These are phyloP conservation scores for Gypsophila paniculata DNA, from an alignment of 179 eudicot species.

Conservation along the genomic window DNA sequence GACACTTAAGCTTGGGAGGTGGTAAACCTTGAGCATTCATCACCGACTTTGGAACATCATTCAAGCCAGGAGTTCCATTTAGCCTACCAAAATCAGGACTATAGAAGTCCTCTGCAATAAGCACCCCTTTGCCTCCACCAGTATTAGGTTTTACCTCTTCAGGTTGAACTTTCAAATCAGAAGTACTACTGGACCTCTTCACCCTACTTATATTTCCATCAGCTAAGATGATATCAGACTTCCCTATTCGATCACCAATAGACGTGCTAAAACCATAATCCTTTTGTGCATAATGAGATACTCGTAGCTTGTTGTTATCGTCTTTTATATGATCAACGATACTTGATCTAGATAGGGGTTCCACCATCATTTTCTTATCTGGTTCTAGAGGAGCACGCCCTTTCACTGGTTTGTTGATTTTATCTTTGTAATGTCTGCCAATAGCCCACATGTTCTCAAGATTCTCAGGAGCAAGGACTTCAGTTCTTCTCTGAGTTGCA, in stretches of 20 bases:
- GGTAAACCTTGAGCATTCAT: slow-evolving; percentile 49
- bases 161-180: slow-evolving; percentile 50
- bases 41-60: slow-evolving; percentile 40
- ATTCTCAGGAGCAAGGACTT: slow-evolving; percentile 95
- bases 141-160: slow-evolving; percentile 31
- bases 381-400: slow-evolving; percentile 32
- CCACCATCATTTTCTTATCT: slow-evolving; percentile 27
- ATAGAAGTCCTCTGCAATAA: slow-evolving; percentile 67
- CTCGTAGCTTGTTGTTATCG: slow-evolving; percentile 23
- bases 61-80: slow-evolving; percentile 30
- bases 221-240: no score
- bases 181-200: slow-evolving; percentile 78
- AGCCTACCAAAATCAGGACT: slow-evolving; percentile 44
- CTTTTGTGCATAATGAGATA: slow-evolving; percentile 28
- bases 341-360: slow-evolving; percentile 30
- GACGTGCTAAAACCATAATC: slow-evolving; percentile 30
- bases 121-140: slow-evolving; percentile 40
- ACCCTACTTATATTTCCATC: slow-evolving; percentile 43
- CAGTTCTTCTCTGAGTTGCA: slow-evolving; percentile 90
- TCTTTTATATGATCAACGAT: slow-evolving; percentile 29
- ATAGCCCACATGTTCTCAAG: slow-evolving; percentile 96
- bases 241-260: no score
- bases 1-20: slow-evolving; percentile 69
- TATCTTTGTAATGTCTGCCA: slow-evolving; percentile 85
- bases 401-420: slow-evolving; percentile 44